Percentiles rank a stretch among this genome's conserved stretches.
phyloP scores from a whole-genome alignment of 192 early-diverging fungal genomes.

The Umbelopsis vinacea region DNA sequence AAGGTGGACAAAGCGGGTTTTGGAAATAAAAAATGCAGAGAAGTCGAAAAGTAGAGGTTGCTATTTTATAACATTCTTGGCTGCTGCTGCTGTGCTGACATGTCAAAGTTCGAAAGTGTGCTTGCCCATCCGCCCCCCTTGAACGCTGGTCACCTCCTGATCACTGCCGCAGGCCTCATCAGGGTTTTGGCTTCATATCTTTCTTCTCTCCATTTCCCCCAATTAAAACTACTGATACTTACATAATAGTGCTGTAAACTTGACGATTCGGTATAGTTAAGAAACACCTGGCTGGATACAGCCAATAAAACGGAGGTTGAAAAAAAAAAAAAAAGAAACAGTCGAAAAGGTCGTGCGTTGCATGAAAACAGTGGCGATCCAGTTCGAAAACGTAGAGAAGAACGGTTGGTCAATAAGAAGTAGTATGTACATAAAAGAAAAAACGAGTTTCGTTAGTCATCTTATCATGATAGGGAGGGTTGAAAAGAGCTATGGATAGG shows the following conservation, averaged over 20 bases:
- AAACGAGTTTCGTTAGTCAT: not conserved
- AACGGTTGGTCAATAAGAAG: not conserved
- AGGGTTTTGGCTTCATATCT: not conserved
- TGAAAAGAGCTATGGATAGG: not conserved
- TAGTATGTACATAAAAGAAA: not conserved
- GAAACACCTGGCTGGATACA: no score
- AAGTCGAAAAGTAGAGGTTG: not conserved
- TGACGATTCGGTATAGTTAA: not conserved
- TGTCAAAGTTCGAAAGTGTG: not conserved
- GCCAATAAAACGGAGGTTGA: conserved; percentile 1
- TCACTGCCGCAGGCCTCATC: not conserved
- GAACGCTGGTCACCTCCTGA: not conserved
- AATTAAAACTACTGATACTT: not conserved
- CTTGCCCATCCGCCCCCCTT: not conserved
- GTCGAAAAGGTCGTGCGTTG: conserved; percentile 15
- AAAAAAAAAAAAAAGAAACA: conserved; percentile 3
- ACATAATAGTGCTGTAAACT: not conserved
- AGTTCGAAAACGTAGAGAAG: not conserved
- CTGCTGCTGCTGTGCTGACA: conserved; percentile 6
- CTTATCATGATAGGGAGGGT: not conserved
- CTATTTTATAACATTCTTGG: conserved; percentile 20
- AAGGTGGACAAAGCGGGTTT: not conserved
- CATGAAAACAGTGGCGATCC: conserved; percentile 19
- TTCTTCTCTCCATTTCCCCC: not conserved
- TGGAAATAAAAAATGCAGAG: not conserved